Evolutionary conservation across 2,329 filamentous ascomycete species (phyloP), one percentile per base, ranked within the genome.

Genomic region (Colletotrichum sp.): DNA sequence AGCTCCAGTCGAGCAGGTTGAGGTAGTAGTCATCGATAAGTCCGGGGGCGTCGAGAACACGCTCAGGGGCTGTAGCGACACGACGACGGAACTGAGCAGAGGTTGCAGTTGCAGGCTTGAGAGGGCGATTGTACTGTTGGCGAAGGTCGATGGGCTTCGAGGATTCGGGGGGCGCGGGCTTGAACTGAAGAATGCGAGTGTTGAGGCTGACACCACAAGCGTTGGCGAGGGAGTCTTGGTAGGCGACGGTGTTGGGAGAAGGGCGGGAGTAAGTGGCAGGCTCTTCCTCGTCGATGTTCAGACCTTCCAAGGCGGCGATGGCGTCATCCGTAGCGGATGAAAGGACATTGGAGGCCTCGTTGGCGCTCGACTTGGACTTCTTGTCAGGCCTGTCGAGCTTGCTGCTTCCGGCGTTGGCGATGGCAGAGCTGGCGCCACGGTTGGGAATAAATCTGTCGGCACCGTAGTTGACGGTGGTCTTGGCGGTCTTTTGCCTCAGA

Each of bases 21-120:
- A 99, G 94, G 86, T 99, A 99, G 91, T 99, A 99, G 88, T 99
- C 97, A 82, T 99, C 97, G 77, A 99, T 94, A 69, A 99, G 92
- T 72, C 96, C 97, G 7, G 97, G 97, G 6, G 97, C 97, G 86
- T 99, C 97, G 30, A 99, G 92, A 16, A 99, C 97, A 79, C 97
- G 95, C 87, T 99, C 97, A 13, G 97, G 97, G 15, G 96, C 96
- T 9, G 97, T 98, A 69, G 97, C 94, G 76, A 99, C 95, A 81
- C 96, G 95, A 78, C 97, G 95, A 79, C 96, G 93, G 86, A 96
- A 96, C 85, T 98, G 96, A 36, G 96, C 95, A 65, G 95, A 93
- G 81, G 91, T 90, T 28, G 94, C 89, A 78, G 89, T 93, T 77
- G 93, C 90, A 24, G 95, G 89, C 90, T 95, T 98, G 78, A 99